phyloP scores from a whole-genome alignment of 1,284 basidiomycete species.

The Ceratobasidium sp. region DNA sequence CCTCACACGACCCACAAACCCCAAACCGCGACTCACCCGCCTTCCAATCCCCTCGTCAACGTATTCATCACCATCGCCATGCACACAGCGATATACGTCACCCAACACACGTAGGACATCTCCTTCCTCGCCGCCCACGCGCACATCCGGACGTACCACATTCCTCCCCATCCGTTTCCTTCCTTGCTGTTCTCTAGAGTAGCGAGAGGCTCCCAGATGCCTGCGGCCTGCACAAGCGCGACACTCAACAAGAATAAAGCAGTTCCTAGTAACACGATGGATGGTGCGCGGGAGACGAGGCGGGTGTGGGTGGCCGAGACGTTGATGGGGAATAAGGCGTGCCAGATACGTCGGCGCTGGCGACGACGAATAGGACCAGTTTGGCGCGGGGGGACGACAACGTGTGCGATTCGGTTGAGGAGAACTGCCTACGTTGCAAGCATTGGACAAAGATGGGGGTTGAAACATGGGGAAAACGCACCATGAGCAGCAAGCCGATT shows the following conservation, averaged over 20 bases:
- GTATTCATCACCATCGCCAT: constrained; percentile 70
- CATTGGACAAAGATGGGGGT: constrained; percentile 42
- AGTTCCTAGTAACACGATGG: constrained; percentile 67
- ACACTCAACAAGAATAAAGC: constrained; percentile 66
- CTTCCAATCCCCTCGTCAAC: constrained; percentile 72
- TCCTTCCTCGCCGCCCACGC: constrained; percentile 62
- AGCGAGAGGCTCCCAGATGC: constrained; percentile 51
- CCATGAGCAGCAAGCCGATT: constrained; percentile 70
- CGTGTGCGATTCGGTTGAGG: constrained; percentile 77
- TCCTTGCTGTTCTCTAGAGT: not conserved
- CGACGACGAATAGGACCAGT: constrained; percentile 51
- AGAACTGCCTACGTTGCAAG: constrained; percentile 63
- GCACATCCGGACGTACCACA: constrained; percentile 56
- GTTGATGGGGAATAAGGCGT: constrained; percentile 68
- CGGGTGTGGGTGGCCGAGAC: constrained; percentile 68
- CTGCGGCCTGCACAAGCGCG: constrained; percentile 67
- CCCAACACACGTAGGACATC: constrained; percentile 75
- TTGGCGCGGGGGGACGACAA: constrained; percentile 73
- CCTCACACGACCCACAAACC: not conserved
- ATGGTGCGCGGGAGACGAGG: constrained; percentile 67
- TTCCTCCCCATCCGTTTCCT: constrained; percentile 46
- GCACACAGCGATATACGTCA: constrained; percentile 73
- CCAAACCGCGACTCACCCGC: constrained; percentile 50
- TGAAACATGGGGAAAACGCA: constrained; percentile 52
- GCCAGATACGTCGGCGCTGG: constrained; percentile 51